Evolutionary conservation across 1,284 basidiomycete genomes (phyloP), one percentile per base, ranked within the genome.

Genomic region (Cystobasidium slooffiae): DNA sequence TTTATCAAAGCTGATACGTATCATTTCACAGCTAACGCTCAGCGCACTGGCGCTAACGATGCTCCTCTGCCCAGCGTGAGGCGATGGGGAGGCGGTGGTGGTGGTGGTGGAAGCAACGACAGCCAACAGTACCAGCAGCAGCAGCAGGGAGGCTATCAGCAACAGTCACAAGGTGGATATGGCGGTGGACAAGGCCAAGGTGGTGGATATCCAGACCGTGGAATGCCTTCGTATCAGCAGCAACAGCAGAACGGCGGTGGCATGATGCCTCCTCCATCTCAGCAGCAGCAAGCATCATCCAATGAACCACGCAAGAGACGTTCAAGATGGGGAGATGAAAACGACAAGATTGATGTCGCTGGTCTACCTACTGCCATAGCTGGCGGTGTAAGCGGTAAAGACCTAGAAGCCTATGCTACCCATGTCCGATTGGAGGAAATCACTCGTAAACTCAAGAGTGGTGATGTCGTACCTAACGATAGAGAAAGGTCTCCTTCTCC

Each of bases 381-480:
- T 78, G 92, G 93, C 70, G 88, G 93, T 77, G 92, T 97, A 66
- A 92, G 93, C 22, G 91, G 93, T 80, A 89, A 90, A 69, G 93
- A 97, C 82, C 89, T 98, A 68, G 94, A 97, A 84, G 94, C 93
- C 80, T 97, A 98, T 82, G 92, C 93, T 63, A 95, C 94, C 75
- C 93, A 95, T 80, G 86, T 97, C 64, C 88, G 97, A 73, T 85
- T 99, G 70, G 97, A 99, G 83, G 97, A 99, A 84, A 98, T 99
- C 81, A 94, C 94, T 79, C 88, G 92, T 79, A 97, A 97, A 84
- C 86, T 99, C 39, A 86, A 93, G 68, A 85, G 94, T 72, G 97
- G 97, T 78, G 94, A 98, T 80, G 94, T 94, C 78, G 88, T 99
- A 66, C 97, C 97, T 53, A 94, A 97, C 46, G 96, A 99, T 78